Base-by-base conservation (phyloP, 805 yeast genomes). In the Citeromyces matritensis region DNA sequence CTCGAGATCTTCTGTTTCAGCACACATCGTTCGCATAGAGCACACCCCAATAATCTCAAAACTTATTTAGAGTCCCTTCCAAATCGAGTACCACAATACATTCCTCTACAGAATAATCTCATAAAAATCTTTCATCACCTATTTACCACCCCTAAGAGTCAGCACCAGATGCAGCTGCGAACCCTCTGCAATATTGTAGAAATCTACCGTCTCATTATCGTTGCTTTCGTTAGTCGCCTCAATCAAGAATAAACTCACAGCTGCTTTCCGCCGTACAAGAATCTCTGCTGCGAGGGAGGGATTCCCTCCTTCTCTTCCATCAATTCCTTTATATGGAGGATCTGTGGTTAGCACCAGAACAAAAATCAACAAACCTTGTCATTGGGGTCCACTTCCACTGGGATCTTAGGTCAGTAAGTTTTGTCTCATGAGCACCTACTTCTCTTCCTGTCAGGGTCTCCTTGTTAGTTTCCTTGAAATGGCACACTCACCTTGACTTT, bases 241-340 rank as follows among this genome's bases (percentile, higher is more conserved):
- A n/a, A 12, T n/a, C 4, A 15, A 15, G 7, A 29, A 9, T 10
- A 12, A 9, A 17, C 8, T 11, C 9, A 70, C 78, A 88, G 68
- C 58, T 88, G 96, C 42, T 83, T 81, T 13, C 98, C 98, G 34
- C 80, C 75, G 55, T 69, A 84, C 44, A 88, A 77, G 41, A 88
- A 71, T 42, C 95, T 71, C 55, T 91, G 98, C 57, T 88, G 98
- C 21, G 81, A 73, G 8, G 97, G 96, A 2, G 97, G 95, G 34
- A 88, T 88, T 2, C 97, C 98, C 51, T 88, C 97, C 45, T 83
- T 83, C 48, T 88, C 95, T 52, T 91, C 97, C 59, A 88, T 72
- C 49, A 79, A 69, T 49, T 88, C 96, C 55, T 88, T 88, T 55
- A 88, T 73, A 30, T 78, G 70, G 27, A 48, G 43, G 30, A 51